phyloP scores from a whole-genome alignment of 148 eudicot genomes.

The Rhododendron ferrugineum region DNA sequence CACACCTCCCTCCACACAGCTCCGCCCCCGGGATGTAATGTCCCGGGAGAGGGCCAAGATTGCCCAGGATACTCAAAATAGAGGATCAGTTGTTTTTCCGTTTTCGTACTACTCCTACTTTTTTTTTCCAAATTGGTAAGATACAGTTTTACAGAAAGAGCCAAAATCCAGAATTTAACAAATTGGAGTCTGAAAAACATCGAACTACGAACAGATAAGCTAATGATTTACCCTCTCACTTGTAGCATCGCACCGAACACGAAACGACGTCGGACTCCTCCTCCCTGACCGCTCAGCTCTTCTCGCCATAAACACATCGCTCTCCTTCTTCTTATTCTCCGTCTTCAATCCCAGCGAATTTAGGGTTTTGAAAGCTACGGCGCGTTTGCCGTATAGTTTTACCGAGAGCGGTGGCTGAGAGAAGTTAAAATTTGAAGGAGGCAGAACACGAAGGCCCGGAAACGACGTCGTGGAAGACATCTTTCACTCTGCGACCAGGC shows the following conservation, averaged over 20 bases:
- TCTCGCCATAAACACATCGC: slow-evolving; percentile 19
- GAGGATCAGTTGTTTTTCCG: background rate
- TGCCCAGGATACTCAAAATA: background rate
- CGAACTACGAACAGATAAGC: background rate
- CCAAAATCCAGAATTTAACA: background rate
- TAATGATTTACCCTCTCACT: slow-evolving; percentile 43
- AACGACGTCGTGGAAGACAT: slow-evolving; percentile 35
- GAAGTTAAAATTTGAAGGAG: background rate
- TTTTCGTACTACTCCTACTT: too few species aligned
- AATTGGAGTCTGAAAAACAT: background rate
- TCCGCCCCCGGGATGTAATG: background rate
- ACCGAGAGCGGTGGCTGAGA: slow-evolving; percentile 31
- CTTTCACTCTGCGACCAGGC: background rate
- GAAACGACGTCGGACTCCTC: slow-evolving; percentile 30
- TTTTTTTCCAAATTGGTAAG: background rate
- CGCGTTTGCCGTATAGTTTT: slow-evolving; percentile 9
- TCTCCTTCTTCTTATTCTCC: slow-evolving; percentile 6
- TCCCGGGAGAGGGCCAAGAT: background rate
- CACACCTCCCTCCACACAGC: too few species aligned
- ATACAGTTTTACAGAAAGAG: background rate
- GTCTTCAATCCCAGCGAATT: slow-evolving; percentile 23
- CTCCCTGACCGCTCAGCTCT: slow-evolving; percentile 12
- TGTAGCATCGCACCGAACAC: slow-evolving; percentile 58
- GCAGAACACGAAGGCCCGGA: slow-evolving; percentile 14
- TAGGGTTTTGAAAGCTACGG: background rate